Base-by-base conservation (phyloP, 2,329 filamentous ascomycete species). In the Fusarium coicis region DNA sequence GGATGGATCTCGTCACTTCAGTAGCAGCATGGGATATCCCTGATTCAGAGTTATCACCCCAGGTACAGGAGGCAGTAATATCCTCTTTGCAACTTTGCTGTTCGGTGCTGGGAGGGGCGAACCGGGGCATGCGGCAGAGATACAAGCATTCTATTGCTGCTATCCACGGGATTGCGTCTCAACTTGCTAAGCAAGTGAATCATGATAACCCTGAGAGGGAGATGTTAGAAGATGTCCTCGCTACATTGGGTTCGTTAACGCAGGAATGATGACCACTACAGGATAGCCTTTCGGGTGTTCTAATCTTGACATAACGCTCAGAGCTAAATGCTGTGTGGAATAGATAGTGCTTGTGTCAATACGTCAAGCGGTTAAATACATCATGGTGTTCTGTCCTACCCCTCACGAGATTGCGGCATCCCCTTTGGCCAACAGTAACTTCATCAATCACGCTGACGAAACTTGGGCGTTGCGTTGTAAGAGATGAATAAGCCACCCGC, bases 81-180 rank as follows among this genome's bases (percentile, higher is more conserved):
- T 87, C 87, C 4, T 84, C 85, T 34, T 77, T 91, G 56, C 89
- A 91, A 78, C 84, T 92, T 4, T 87, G 86, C 28, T 84, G 87
- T 18, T 83, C 85, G 6, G 76, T 91, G n/a, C 78, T 91, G 34
- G 81, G 76, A 2, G 83, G 84, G 34, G 84, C 87, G 26, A 84
- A 81, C 10, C 73, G 78, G 2, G 87, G 86, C 0, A 82, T 88
- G 81, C 81, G 82, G 63, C 85, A 80, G 72, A 83, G 89, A 23
- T 89, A 89, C 70, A 76, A 80, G 5, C 85, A 88, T 68, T 88
- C 87, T n/a, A 84, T 84, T 21, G 77, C 79, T 52, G 87, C 88
- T 11, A 80, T 91, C 18, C 73, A 82, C 14, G 87, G 87, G 7
- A 81, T 90, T 56, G 85, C 84, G 8, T 76, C 74, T 36, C 84